These are phyloP conservation scores for Pilobolus umbonatus DNA, from an alignment of 192 early-diverging fungal species.

Conservation along the genomic window DNA sequence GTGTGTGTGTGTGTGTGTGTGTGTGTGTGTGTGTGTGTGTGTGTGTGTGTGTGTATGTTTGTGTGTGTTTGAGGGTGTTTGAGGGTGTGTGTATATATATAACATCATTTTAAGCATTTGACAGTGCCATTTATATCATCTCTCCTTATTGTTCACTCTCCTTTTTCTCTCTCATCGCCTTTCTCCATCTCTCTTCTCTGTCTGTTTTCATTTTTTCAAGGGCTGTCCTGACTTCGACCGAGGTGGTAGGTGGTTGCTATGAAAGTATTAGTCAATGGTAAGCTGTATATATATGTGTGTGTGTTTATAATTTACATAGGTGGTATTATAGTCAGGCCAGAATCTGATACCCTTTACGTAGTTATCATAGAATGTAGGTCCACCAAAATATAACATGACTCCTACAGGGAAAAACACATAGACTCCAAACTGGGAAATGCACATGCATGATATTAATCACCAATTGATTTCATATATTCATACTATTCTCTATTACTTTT, in stretches of 20 bases:
- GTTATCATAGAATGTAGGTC: slow-evolving; percentile 42
- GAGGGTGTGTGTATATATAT: no score
- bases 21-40: no score
- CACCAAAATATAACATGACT: slow-evolving; percentile 47
- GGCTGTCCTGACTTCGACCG: slow-evolving; percentile 29
- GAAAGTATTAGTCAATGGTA: background rate
- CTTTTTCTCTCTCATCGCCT: slow-evolving; percentile 9
- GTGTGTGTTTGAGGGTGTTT: background rate
- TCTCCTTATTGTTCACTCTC: background rate
- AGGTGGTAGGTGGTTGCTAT: slow-evolving; percentile 39
- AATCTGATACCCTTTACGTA: slow-evolving; percentile 42
- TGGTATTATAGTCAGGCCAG: slow-evolving; percentile 35
- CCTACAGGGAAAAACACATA: slow-evolving; percentile 50
- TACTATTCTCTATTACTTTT: slow-evolving; percentile 30
- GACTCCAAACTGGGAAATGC: slow-evolving; percentile 39
- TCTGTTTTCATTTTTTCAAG: slow-evolving; percentile 38
- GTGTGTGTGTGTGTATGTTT: background rate
- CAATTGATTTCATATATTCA: no score
- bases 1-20: no score
- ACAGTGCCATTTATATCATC: background rate
- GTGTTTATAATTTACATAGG: slow-evolving; percentile 21
- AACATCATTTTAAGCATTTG: no score
- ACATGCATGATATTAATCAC: slow-evolving; percentile 2
- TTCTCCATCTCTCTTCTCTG: slow-evolving; percentile 34
- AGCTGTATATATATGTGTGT: background rate